These are phyloP conservation scores for Fraxinus nigra DNA, from an alignment of 305 asterid species.

Conservation along the genomic window DNA sequence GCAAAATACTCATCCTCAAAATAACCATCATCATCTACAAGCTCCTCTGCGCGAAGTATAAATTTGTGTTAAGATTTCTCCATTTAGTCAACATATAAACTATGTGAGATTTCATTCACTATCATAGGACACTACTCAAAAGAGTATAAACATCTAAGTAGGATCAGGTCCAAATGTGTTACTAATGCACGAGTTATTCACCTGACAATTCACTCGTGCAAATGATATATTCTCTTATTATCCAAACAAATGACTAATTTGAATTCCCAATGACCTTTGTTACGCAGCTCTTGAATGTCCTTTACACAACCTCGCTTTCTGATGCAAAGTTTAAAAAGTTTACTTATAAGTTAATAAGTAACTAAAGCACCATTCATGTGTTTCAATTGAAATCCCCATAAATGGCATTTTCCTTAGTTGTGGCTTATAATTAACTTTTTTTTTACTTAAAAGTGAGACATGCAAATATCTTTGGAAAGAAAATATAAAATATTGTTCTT, in stretches of 20 bases:
- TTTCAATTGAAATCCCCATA: not conserved
- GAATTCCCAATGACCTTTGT: not conserved
- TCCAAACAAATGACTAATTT: not conserved
- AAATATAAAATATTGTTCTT: not conserved
- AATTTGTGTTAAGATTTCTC: not conserved
- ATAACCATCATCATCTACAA: conserved; percentile 40
- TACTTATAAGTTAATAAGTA: not conserved
- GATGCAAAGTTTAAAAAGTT: not conserved
- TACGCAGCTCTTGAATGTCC: not conserved
- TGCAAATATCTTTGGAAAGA: not conserved
- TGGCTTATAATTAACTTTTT: not conserved
- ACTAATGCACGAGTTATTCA: not conserved
- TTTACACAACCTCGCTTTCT: not conserved
- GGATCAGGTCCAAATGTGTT: not conserved
- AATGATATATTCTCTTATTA: not conserved
- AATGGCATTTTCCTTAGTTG: not conserved
- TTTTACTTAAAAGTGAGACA: not conserved
- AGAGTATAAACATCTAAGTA: not conserved
- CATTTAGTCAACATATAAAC: not conserved
- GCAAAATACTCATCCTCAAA: conserved; percentile 62
- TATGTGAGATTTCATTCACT: not conserved
- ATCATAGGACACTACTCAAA: not conserved
- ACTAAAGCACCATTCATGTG: not conserved
- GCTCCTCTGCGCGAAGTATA: conserved; percentile 36
- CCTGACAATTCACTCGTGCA: not conserved